A percentile compares a stretch with the other conserved stretches of the same genome.
These are phyloP conservation scores for Trametes meyenii DNA, from an alignment of 768 basidiomycete genomes.

Conservation along the genomic window DNA sequence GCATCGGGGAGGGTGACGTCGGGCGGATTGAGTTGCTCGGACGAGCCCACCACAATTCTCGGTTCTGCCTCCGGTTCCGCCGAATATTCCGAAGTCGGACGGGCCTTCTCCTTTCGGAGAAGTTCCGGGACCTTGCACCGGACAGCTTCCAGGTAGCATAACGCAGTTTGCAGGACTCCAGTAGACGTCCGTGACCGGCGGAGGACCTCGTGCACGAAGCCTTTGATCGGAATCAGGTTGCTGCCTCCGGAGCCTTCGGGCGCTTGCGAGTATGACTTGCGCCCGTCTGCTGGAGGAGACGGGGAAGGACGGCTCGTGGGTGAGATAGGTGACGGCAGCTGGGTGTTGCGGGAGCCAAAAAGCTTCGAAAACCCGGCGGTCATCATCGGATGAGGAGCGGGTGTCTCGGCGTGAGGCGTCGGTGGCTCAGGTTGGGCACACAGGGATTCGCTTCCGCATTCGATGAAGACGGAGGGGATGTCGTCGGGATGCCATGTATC, in stretches of 20 bases:
- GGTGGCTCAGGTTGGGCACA: slow-evolving; percentile 33
- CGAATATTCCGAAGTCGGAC: slow-evolving; percentile 41
- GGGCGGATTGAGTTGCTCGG: neutral
- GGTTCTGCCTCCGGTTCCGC: slow-evolving; percentile 27
- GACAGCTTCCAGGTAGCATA: slow-evolving; percentile 88
- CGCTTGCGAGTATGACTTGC: slow-evolving; percentile 30
- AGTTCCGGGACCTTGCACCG: slow-evolving; percentile 70
- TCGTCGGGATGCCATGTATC: slow-evolving; percentile 83
- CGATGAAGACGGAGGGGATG: slow-evolving; percentile 59
- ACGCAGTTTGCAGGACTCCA: slow-evolving; percentile 81
- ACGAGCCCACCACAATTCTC: slow-evolving; percentile 14
- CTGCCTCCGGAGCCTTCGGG: slow-evolving; percentile 23
- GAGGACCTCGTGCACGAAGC: slow-evolving; percentile 88
- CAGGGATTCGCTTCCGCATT: slow-evolving; percentile 18
- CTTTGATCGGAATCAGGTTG: slow-evolving; percentile 59
- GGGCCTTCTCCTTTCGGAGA: slow-evolving; percentile 44
- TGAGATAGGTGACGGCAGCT: slow-evolving; percentile 58
- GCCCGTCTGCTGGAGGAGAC: slow-evolving; percentile 30
- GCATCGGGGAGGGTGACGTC: neutral
- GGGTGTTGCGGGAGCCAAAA: slow-evolving; percentile 38
- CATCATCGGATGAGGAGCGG: slow-evolving; percentile 4
- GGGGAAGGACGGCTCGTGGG: slow-evolving; percentile 45
- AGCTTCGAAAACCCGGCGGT: slow-evolving; percentile 12
- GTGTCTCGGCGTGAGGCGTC: slow-evolving; percentile 12
- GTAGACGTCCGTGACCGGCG: slow-evolving; percentile 85